Percentiles rank a stretch among this genome's conserved stretches.
Conservation (phyloP, 352 stramenopile genomes). For the Peronospora tabacina region DNA sequence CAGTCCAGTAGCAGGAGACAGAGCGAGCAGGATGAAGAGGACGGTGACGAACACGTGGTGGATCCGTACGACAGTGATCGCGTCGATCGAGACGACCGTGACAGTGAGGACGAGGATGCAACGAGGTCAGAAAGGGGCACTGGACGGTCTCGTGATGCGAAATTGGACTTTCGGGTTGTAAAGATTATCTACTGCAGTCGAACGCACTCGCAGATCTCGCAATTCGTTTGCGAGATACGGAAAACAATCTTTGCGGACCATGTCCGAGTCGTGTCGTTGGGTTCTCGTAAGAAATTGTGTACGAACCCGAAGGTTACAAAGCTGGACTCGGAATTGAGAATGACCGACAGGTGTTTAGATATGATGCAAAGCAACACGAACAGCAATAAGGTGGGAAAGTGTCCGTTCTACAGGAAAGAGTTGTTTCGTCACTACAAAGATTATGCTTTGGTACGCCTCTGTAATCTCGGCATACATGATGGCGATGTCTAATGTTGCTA, state of each 20-base stretch:
- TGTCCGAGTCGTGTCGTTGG: slow-evolving; percentile 73
- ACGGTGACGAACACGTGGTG: slow-evolving; percentile 57
- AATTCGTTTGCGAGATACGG: slow-evolving; percentile 84
- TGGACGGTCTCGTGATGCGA: slow-evolving; percentile 18
- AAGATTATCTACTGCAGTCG: slow-evolving; percentile 90
- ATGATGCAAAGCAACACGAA: slow-evolving; percentile 75
- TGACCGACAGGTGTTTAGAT: slow-evolving; percentile 81
- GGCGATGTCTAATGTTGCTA: slow-evolving; percentile 2
- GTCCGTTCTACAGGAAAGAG: slow-evolving; percentile 77
- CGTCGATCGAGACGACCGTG: slow-evolving; percentile 6
- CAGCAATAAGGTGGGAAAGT: slow-evolving; percentile 53
- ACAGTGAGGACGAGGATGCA: slow-evolving; percentile 37
- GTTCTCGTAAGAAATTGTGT: slow-evolving; percentile 82
- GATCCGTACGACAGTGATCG: slow-evolving; percentile 71
- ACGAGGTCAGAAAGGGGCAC: not conserved
- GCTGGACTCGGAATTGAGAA: slow-evolving; percentile 63
- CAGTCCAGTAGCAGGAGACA: slow-evolving; percentile 5
- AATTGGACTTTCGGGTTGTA: slow-evolving; percentile 34
- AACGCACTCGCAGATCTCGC: slow-evolving; percentile 85
- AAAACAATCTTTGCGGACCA: slow-evolving; percentile 65
- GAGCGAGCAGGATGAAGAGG: slow-evolving; percentile 16
- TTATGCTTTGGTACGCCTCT: slow-evolving; percentile 55
- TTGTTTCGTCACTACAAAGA: slow-evolving; percentile 65
- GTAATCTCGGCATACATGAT: slow-evolving; percentile 1
- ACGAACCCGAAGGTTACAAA: slow-evolving; percentile 64